phyloP scores from a whole-genome alignment of 106 monocot genomes.

The Xerophyta viscosa region DNA sequence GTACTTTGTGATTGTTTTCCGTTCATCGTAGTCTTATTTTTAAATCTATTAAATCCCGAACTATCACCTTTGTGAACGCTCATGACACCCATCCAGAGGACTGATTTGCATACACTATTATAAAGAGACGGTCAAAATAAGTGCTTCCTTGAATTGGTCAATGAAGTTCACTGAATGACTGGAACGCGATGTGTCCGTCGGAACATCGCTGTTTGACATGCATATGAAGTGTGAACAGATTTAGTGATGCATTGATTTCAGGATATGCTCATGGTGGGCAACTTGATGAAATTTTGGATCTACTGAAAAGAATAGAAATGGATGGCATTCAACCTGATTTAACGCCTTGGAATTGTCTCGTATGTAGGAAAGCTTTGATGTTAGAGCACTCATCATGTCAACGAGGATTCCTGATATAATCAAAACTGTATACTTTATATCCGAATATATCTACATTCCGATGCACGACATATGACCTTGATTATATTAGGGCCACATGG shows the following conservation, averaged over 20 bases:
- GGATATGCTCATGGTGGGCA: conserved; percentile 32
- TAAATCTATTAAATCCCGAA: too few species aligned
- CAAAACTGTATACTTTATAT: conserved; percentile 21
- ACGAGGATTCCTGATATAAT: conserved; percentile 27
- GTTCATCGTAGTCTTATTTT: too few species aligned
- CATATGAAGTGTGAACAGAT: conserved; percentile 43
- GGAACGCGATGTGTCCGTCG: conserved; percentile 25
- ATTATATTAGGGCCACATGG: too few species aligned
- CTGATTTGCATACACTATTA: too few species aligned
- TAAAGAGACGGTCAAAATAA: too few species aligned
- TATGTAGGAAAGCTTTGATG: conserved; percentile 34
- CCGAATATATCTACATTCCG: conserved; percentile 61
- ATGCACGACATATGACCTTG: too few species aligned
- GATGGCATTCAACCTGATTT: conserved; percentile 39
- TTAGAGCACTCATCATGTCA: too few species aligned
- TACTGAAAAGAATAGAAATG: conserved; percentile 38
- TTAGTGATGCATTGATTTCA: conserved; percentile 33
- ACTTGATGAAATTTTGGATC: conserved; percentile 32
- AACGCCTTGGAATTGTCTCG: conserved; percentile 56
- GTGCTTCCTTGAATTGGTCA: conserved; percentile 22
- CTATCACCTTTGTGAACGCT: too few species aligned
- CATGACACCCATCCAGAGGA: too few species aligned
- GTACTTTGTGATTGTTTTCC: too few species aligned
- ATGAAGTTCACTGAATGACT: conserved; percentile 39
- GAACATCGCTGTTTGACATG: conserved; percentile 58